Conservation (phyloP, 2,329 filamentous ascomycete genomes). For the Talaromyces sp. region DNA sequence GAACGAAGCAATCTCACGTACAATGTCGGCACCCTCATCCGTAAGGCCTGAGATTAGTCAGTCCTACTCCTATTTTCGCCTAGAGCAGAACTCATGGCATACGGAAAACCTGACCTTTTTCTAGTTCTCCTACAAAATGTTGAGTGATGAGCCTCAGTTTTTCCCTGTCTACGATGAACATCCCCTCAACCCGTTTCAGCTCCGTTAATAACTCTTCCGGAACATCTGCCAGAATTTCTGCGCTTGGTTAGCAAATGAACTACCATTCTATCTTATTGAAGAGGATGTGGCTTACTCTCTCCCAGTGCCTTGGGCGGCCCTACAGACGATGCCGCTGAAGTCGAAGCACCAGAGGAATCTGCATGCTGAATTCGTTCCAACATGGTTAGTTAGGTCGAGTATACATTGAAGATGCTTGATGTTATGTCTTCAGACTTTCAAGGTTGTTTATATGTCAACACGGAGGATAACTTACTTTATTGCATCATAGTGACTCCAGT, state of each 20-base stretch:
- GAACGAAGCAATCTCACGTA: conserved; percentile 45
- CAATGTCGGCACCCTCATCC: conserved; percentile 78
- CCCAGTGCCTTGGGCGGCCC: conserved; percentile 9
- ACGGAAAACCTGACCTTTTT: conserved; percentile 55
- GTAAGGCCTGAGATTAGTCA: conserved; percentile 54
- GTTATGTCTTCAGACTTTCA: not conserved
- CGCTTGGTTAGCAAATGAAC: not conserved
- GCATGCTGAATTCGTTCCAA: not conserved
- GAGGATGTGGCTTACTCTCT: conserved; percentile 7
- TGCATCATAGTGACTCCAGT: conserved; percentile 5
- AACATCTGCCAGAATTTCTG: conserved; percentile 34
- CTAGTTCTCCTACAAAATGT: conserved; percentile 76
- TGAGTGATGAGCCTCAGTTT: conserved; percentile 83
- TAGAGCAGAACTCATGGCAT: not conserved
- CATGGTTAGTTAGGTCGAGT: not conserved
- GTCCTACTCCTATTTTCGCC: not conserved
- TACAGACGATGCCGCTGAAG: not conserved
- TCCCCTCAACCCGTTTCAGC: conserved; percentile 69
- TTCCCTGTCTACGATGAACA: conserved; percentile 65
- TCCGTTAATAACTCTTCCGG: conserved; percentile 68
- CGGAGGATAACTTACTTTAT: not conserved
- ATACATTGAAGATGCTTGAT: not conserved
- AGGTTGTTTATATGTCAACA: not conserved
- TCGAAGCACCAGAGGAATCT: not conserved
- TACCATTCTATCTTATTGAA: not conserved